phyloP scores from a whole-genome alignment of 805 yeast species.

The Suhomyces sp. region DNA sequence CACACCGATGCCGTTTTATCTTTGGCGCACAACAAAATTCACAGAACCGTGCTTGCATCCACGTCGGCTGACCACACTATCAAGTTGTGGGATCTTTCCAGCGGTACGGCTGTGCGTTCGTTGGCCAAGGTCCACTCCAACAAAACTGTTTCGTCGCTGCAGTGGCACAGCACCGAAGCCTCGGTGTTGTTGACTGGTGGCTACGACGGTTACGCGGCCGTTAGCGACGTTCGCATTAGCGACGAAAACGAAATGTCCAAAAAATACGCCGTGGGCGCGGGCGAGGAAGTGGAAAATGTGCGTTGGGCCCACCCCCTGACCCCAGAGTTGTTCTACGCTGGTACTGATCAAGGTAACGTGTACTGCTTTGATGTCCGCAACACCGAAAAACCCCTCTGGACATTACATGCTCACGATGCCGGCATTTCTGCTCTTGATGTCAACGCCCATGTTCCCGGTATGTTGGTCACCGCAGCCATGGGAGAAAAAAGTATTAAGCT shows the following conservation, averaged over 20 bases:
- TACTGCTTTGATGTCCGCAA: conserved; percentile 84
- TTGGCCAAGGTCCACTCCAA: conserved; percentile 67
- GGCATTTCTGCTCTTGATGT: conserved; percentile 82
- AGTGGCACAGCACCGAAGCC: conserved; percentile 74
- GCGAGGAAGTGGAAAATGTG: conserved; percentile 83
- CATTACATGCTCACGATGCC: conserved; percentile 94
- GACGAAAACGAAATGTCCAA: conserved; percentile 59
- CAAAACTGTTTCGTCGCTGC: conserved; percentile 78
- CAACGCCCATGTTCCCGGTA: conserved; percentile 63
- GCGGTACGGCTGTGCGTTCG: conserved; percentile 74
- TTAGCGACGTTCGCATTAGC: conserved; percentile 80
- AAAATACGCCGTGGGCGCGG: conserved; percentile 56
- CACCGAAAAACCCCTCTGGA: conserved; percentile 77
- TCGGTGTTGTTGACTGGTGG: conserved; percentile 85
- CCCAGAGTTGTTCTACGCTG: conserved; percentile 65
- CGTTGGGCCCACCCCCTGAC: conserved; percentile 59
- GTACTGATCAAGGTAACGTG: conserved; percentile 88
- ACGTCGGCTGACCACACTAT: conserved; percentile 95
- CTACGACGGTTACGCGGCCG: conserved; percentile 77
- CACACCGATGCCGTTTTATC: conserved; percentile 95
- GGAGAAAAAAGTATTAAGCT: conserved; percentile 82
- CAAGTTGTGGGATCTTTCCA: conserved; percentile 88
- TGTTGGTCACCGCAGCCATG: conserved; percentile 85
- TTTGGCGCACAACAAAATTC: conserved; percentile 73
- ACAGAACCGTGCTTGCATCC: conserved; percentile 84